Evolutionary conservation across 2,329 filamentous ascomycete genomes (phyloP).

Genomic region (Alternaria gansuensis): DNA sequence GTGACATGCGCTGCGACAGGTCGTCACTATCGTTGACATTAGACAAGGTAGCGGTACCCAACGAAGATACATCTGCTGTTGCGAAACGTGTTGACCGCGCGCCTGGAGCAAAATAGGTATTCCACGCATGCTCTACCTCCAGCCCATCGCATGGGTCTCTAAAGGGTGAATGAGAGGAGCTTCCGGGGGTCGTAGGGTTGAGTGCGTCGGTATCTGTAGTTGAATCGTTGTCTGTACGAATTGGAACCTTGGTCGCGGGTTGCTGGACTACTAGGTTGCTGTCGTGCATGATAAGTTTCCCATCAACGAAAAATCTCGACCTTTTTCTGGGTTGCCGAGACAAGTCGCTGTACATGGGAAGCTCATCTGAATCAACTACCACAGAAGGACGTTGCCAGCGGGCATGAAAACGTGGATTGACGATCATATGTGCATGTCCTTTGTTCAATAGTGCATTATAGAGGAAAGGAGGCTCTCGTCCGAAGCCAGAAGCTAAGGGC

Average conservation of each 20-base stretch:
- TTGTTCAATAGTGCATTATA: background rate
- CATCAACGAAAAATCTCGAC: constrained; percentile 3
- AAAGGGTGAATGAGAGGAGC: background rate
- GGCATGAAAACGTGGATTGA: constrained; percentile 1
- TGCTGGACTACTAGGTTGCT: background rate
- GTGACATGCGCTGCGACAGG: background rate
- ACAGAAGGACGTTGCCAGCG: background rate
- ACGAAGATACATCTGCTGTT: background rate
- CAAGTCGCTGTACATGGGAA: background rate
- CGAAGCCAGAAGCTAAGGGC: background rate
- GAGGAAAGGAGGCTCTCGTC: background rate
- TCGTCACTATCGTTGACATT: background rate
- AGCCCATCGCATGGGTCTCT: background rate
- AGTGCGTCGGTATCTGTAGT: background rate
- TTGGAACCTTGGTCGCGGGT: background rate
- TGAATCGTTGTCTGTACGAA: background rate
- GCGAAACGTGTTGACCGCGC: background rate
- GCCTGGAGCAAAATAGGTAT: background rate
- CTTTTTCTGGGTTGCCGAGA: background rate
- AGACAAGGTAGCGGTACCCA: background rate
- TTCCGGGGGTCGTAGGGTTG: background rate
- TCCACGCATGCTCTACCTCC: background rate
- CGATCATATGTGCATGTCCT: background rate
- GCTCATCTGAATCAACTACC: background rate
- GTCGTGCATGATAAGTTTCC: background rate